Percentiles rank a stretch among this genome's conserved stretches.
Evolutionary conservation across 257 asterid genomes (phyloP).

Genomic region (Nicotiana obtusifolia): DNA sequence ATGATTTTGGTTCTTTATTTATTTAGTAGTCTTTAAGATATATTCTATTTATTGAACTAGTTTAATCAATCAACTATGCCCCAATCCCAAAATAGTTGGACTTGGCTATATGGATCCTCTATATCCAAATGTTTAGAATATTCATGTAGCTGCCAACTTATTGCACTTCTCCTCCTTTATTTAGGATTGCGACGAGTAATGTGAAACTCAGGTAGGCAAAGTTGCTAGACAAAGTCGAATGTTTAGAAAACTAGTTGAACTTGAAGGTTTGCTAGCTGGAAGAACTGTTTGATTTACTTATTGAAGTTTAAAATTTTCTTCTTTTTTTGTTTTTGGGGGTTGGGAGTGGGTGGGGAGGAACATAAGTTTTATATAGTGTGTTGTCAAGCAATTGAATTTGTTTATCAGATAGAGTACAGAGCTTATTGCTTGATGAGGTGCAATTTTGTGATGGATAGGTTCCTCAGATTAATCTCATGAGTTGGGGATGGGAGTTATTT

Average conservation of each 20-base stretch:
- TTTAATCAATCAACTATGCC: background rate
- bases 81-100: background rate
- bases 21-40: background rate
- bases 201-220: background rate
- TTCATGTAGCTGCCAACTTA: background rate
- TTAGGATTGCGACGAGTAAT: background rate
- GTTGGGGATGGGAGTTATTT: background rate
- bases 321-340: background rate
- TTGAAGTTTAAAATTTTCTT: background rate
- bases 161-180: background rate
- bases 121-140: background rate
- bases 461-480: background rate
- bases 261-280: background rate
- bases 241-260: background rate
- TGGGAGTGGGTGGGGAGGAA: background rate
- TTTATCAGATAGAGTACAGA: background rate
- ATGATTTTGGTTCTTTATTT: constrained; percentile 29
- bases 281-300: background rate
- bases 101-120: background rate
- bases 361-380: background rate
- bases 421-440: background rate
- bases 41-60: background rate
- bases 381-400: background rate
- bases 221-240: background rate
- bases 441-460: background rate